Conservation (phyloP, 2,329 filamentous ascomycete genomes). For the Neonectria faginata region DNA sequence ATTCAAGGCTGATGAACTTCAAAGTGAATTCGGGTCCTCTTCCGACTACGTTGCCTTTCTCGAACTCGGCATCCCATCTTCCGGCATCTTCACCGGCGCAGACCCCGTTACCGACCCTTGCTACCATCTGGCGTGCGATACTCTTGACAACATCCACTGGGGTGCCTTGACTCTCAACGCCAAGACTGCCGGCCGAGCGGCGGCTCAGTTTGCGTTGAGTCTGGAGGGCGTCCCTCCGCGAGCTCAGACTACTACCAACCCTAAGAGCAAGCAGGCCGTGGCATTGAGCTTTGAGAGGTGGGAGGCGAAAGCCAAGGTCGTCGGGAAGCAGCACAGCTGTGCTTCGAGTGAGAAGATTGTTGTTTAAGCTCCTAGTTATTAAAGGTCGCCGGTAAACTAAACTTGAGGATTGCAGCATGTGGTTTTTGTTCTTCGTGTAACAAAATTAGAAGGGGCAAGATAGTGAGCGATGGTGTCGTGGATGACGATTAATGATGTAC, state of each 20-base stretch:
- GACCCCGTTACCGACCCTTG: constrained; percentile 50
- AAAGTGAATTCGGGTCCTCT: constrained; percentile 51
- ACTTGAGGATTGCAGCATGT: not conserved
- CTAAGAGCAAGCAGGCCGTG: constrained; percentile 42
- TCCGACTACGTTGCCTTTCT: constrained; percentile 58
- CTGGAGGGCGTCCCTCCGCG: constrained; percentile 51
- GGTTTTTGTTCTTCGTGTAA: not conserved
- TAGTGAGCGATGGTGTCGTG: not conserved
- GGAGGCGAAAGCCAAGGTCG: constrained; percentile 40
- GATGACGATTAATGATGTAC: not conserved
- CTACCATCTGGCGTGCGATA: constrained; percentile 57
- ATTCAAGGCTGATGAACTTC: constrained; percentile 14
- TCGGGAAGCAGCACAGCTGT: constrained; percentile 47
- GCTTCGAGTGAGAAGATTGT: constrained; percentile 42
- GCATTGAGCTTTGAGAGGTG: constrained; percentile 43
- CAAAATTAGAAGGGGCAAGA: not conserved
- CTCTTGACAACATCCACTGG: constrained; percentile 55
- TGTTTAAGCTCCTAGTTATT: constrained; percentile 23
- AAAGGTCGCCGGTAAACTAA: not conserved
- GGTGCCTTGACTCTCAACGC: constrained; percentile 54
- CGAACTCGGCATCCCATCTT: constrained; percentile 54
- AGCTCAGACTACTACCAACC: constrained; percentile 46
- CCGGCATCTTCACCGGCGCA: constrained; percentile 56
- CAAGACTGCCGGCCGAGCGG: constrained; percentile 62
- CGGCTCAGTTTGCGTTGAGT: constrained; percentile 56